Conservation (phyloP, 768 basidiomycete species). For the Amanita jacksonii region DNA sequence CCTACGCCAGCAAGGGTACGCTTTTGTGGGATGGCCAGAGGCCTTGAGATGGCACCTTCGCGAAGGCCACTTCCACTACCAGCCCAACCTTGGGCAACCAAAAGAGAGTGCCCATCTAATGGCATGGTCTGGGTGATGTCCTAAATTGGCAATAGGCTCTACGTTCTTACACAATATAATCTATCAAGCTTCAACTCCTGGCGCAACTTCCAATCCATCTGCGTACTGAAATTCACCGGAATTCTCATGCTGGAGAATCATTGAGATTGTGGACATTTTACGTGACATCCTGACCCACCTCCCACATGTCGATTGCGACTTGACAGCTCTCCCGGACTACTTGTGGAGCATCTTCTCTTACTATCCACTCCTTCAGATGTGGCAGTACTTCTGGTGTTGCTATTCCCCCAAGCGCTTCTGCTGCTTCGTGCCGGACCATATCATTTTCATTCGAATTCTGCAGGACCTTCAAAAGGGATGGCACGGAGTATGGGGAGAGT, state of each 20-base stretch:
- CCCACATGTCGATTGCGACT: conserved; percentile 96
- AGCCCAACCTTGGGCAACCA: conserved; percentile 79
- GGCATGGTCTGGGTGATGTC: conserved; percentile 34
- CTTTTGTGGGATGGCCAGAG: conserved; percentile 76
- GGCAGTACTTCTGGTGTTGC: conserved; percentile 87
- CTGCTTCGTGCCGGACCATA: conserved; percentile 98
- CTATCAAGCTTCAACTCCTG: conserved; percentile 6
- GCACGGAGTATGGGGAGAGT: conserved; percentile 80
- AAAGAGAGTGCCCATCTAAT: conserved; percentile 60
- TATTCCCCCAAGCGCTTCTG: conserved; percentile 97
- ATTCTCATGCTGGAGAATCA: conserved; percentile 54
- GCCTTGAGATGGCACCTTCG: conserved; percentile 66
- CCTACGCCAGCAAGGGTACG: conserved; percentile 80
- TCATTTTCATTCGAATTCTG: conserved; percentile 66
- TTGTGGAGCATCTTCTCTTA: conserved; percentile 64
- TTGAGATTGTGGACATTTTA: neutral
- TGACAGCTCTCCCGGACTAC: conserved; percentile 96
- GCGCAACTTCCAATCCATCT: conserved; percentile 23
- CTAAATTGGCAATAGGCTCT: conserved; percentile 1
- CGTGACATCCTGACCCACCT: conserved; percentile 38
- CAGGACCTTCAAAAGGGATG: conserved; percentile 74
- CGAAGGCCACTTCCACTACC: conserved; percentile 84
- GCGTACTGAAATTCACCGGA: conserved; percentile 79
- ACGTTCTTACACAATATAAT: too few species aligned
- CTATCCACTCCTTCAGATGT: conserved; percentile 79